Conservation (phyloP, 495 filamentous ascomycete genomes). For the Thozetella sp. region DNA sequence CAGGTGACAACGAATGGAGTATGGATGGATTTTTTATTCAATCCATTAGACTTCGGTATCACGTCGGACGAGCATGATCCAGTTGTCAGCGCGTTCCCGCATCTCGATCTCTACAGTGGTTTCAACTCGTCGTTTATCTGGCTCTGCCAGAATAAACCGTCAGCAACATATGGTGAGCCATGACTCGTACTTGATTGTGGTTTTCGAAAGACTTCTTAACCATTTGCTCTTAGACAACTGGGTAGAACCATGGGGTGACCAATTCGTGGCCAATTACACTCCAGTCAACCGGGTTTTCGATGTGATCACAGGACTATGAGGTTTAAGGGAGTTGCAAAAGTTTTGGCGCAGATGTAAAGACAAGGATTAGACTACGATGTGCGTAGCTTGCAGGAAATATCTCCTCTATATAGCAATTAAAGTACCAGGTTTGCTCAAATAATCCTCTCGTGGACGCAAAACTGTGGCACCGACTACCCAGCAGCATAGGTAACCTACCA, state of each 20-base stretch:
- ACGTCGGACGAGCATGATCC: conserved; percentile 29
- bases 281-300: too few species aligned
- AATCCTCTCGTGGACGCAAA: too few species aligned
- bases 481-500: too few species aligned
- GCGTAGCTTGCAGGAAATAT: too few species aligned
- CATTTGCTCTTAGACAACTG: conserved; percentile 17
- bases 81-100: conserved; percentile 28
- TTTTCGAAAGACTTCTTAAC: conserved; percentile 13
- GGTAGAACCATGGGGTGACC: conserved; percentile 23
- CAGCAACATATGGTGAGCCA: conserved; percentile 40
- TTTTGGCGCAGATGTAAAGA: too few species aligned
- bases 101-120: conserved; percentile 24
- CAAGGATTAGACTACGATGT: too few species aligned
- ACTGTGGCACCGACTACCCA: too few species aligned
- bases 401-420: too few species aligned
- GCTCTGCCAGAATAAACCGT: conserved; percentile 35
- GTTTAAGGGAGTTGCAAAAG: too few species aligned
- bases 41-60: conserved; percentile 21
- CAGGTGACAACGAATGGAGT: conserved; percentile 21
- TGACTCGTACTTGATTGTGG: conserved; percentile 10
- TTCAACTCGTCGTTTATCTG: conserved; percentile 32
- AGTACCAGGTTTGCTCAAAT: too few species aligned
- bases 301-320: too few species aligned
- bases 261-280: conserved; percentile 24
- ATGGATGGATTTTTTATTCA: conserved; percentile 33